Evolutionary conservation across 129 eudicot species (phyloP), one percentile per base, ranked within the genome.

Genomic region (Logfia minima): DNA sequence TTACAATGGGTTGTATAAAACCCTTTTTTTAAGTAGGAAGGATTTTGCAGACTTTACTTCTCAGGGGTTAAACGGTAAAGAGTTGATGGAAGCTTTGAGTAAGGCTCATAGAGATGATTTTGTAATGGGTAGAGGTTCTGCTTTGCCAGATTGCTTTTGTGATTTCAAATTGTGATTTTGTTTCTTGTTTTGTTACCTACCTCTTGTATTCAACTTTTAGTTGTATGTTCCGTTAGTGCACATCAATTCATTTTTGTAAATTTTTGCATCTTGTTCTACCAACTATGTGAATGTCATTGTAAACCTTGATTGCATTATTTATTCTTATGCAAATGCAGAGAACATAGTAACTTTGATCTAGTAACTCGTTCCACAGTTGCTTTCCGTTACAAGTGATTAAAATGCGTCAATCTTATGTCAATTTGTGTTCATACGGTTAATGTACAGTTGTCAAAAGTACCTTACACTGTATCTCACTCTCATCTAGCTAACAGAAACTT

Each of bases 61-160:
- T 2, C 78, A 79, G 74, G 97, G 97, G 37, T 71, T 89, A 16
- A 75, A 77, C 51, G 97, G 91, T 82, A 77, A 85, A 34, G 85
- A 77, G 66, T 81, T 95, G 75, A 82, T 68, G 86, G 88, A 71
- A 18, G 94, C 83, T 2, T 72, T 95, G 32, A 85, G 94, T 84
- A 89, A 78, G 72, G 88, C 87, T 71, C 97, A 95, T 74, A 74
- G 34, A 68, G 87, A 89, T 83, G 95, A 95, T 84, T 95, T 86
- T 73, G 89, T 85, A 17, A 86, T 81, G 92, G 97, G 99, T 3
- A 84, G 82, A 75, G 97, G 99, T 4, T 87, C 97, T 59, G 99
- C 99, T 48, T 85, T 92, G 69, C 96, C 96, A 1, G 99, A 91
- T 68, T 95, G 99, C 61, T 95, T 95, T 83, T 95, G 99, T 74